phyloP scores from a whole-genome alignment of 169 alveolate species.

The Sarcocystis neurona region DNA sequence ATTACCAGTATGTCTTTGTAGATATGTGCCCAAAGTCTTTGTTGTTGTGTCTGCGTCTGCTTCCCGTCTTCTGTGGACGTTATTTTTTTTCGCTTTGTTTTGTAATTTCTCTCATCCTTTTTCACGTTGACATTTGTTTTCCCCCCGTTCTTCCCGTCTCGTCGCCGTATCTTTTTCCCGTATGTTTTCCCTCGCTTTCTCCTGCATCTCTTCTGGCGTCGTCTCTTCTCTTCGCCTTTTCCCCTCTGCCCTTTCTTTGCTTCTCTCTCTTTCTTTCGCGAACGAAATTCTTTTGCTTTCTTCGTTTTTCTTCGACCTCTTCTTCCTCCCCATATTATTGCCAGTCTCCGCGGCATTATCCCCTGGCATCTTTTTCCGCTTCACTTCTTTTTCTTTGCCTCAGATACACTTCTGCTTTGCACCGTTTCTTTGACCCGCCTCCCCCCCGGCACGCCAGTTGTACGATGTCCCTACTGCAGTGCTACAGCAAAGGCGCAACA shows the following conservation, averaged over 20 bases:
- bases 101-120: too few relatives aligned
- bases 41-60: too few relatives aligned
- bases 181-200: too few relatives aligned
- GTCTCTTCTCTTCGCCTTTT: not conserved
- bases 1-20: too few relatives aligned
- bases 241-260: not conserved
- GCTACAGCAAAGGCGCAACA: constrained; percentile 57
- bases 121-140: too few relatives aligned
- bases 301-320: not conserved
- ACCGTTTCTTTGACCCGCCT: constrained; percentile 49
- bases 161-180: too few relatives aligned
- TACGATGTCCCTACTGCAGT: constrained; percentile 65
- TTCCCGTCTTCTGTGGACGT: too few relatives aligned
- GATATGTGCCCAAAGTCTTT: too few relatives aligned
- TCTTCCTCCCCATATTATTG: too few relatives aligned
- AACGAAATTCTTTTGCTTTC: not conserved
- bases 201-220: not conserved
- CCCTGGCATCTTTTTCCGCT: not conserved
- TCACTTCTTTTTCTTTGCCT: not conserved
- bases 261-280: not conserved
- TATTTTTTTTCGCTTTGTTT: too few relatives aligned
- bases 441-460: constrained; percentile 61
- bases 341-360: not conserved
- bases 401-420: constrained; percentile 54
- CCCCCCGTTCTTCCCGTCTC: too few relatives aligned